phyloP scores from a whole-genome alignment of 768 basidiomycete species.

The Ephemerocybe angulata region DNA sequence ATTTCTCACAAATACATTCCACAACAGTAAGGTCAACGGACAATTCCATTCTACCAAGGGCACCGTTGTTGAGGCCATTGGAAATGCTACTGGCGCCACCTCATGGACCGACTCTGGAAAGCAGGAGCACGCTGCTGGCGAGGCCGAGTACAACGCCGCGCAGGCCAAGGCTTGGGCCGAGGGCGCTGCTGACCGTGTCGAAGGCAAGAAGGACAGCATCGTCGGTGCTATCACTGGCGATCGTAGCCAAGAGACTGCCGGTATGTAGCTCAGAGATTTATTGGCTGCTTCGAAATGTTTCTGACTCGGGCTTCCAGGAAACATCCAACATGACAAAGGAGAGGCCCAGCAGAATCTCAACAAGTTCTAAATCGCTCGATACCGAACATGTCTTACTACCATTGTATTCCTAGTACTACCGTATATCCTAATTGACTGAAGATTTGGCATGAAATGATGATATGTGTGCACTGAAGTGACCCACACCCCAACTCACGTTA shows the following conservation, averaged over 20 bases:
- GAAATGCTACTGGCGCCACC: slow-evolving; percentile 37
- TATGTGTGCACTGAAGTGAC: too few relatives aligned
- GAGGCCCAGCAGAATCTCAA: slow-evolving; percentile 46
- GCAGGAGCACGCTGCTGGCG: slow-evolving; percentile 43
- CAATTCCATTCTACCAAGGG: slow-evolving; percentile 39
- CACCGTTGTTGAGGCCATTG: slow-evolving; percentile 31
- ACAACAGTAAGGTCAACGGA: slow-evolving; percentile 34
- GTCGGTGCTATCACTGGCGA: slow-evolving; percentile 48
- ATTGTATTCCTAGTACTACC: too few relatives aligned
- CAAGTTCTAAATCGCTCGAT: slow-evolving; percentile 13
- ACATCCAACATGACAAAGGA: slow-evolving; percentile 48
- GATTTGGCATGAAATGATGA: too few relatives aligned
- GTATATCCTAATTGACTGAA: neutral
- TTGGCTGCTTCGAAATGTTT: neutral
- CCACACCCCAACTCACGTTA: too few relatives aligned
- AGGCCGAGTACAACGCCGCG: slow-evolving; percentile 39
- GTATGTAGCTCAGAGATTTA: slow-evolving; percentile 17
- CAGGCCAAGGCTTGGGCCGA: slow-evolving; percentile 43
- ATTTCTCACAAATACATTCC: too few relatives aligned
- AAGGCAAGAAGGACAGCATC: slow-evolving; percentile 42
- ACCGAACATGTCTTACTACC: neutral
- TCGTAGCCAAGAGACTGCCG: slow-evolving; percentile 32
- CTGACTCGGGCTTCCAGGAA: slow-evolving; percentile 32
- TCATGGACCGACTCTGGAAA: slow-evolving; percentile 39
- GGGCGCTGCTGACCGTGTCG: slow-evolving; percentile 38